Percentiles rank a stretch among this genome's conserved stretches.
phyloP scores from a whole-genome alignment of 345 rosid species.

The Eucalyptus camaldulensis region DNA sequence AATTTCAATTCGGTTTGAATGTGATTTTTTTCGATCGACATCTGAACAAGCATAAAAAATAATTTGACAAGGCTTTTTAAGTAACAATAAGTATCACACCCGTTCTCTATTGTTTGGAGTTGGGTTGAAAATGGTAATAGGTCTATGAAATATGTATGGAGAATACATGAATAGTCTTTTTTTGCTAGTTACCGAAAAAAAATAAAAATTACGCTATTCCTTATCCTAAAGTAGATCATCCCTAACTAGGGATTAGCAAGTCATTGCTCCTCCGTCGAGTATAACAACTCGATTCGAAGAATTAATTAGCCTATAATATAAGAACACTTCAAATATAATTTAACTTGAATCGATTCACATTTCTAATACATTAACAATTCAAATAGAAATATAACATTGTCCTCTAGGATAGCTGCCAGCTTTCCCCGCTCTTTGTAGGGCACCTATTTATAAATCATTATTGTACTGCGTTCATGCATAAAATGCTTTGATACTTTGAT shows the following conservation, averaged over 20 bases:
- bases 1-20: accelerated
- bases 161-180: neutral
- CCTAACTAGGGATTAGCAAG: neutral
- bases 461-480: neutral
- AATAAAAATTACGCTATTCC: neutral
- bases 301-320: neutral
- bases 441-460: neutral
- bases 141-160: accelerated
- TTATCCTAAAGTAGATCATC: neutral
- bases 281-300: accelerated
- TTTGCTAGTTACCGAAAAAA: neutral
- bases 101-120: neutral
- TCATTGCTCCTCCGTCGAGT: accelerated
- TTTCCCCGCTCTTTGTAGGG: neutral
- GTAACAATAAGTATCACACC: no score
- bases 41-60: accelerated
- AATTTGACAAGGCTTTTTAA: accelerated
- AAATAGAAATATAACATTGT: neutral
- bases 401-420: neutral
- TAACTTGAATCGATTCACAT: accelerated
- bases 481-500: neutral
- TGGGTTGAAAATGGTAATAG: neutral
- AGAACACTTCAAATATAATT: neutral
- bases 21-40: neutral
- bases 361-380: neutral